Evolutionary conservation across 2,329 filamentous ascomycete genomes (phyloP), one percentile per base, ranked within the genome.

Genomic region (Talaromyces sp.): DNA sequence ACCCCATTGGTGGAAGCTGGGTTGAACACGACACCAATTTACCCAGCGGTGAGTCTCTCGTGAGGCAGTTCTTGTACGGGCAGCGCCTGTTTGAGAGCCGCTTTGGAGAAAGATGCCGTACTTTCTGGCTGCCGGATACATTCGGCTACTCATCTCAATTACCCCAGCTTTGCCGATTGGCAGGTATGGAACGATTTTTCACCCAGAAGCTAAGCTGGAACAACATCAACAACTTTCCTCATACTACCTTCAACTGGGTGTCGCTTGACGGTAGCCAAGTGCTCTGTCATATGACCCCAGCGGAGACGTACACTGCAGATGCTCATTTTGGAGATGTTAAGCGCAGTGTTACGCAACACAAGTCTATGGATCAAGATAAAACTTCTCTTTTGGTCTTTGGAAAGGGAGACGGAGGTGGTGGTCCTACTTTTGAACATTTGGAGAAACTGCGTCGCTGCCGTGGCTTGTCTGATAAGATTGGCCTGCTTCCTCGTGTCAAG

Each of bases 151-250:
- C 93, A 0, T 90, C 89, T 56, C 95, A 99, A 76, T 84, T 99
- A 49, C 95, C 95, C 13, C 95, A 99, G 72, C 81, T 99, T 49
- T 98, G 92, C 73, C 89, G 93, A 3, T 81, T 97, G 30, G 90
- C 95, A n/a, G 93, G 92, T 22, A 98, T 99, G 95, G 90, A 86
- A 62, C 87, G 93, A 36, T 99, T 99, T 81, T 89, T 99, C 71
- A 99, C 95, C 0, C 95, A 99, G 76, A 99, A 99, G 80, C 82
- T 99, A 63, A 98, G 93, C 81, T 99, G 95, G 95, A 98, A 98
- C 81, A 98, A 98, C 74, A 98, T 98, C 83, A 98, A 98, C 79
- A 96, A 90, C 72, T 99, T 98, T 78, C 95, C 95, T 0, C 95
- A 98, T 73, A 98, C 95, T 6, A 98, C 95, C 0, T 99, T 99